phyloP scores from a whole-genome alignment of 331 rosid genomes.

The Rhamnella rubrinervis region DNA sequence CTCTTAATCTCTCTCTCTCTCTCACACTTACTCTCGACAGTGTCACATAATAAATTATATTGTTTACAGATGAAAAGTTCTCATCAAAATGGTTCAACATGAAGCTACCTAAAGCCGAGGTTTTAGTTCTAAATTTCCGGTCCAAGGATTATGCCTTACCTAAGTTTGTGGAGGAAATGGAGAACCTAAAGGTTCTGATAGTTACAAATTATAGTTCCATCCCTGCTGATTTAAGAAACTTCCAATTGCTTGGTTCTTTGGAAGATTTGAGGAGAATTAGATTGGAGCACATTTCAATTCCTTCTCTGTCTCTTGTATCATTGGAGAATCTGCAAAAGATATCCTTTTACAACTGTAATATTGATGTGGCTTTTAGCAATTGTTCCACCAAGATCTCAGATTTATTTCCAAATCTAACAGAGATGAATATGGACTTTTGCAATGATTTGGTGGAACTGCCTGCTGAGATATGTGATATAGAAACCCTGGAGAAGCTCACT shows the following conservation, averaged over 20 bases:
- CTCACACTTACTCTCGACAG: background rate
- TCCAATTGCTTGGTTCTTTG: constrained; percentile 27
- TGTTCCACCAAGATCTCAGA: constrained; percentile 7
- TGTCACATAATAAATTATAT: background rate
- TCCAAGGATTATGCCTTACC: constrained; percentile 52
- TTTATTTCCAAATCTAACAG: constrained; percentile 19
- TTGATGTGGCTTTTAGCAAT: constrained; percentile 14
- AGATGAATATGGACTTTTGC: constrained; percentile 30
- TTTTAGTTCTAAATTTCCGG: constrained; percentile 50
- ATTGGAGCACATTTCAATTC: constrained; percentile 55
- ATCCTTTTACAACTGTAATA: constrained; percentile 19
- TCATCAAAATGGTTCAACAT: constrained; percentile 52
- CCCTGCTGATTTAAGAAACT: constrained; percentile 38
- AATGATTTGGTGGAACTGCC: constrained; percentile 26
- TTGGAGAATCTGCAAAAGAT: constrained; percentile 12
- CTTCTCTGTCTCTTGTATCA: constrained; percentile 25
- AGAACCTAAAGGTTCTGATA: constrained; percentile 52
- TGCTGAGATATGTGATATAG: constrained; percentile 7
- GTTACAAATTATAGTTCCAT: constrained; percentile 45
- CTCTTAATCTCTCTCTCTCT: constrained; percentile 6
- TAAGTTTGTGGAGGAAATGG: constrained; percentile 38
- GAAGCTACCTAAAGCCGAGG: constrained; percentile 45
- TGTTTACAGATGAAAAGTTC: constrained; percentile 50
- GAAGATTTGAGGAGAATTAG: constrained; percentile 43
- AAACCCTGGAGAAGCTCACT: constrained; percentile 15